phyloP scores from a whole-genome alignment of 2,329 filamentous ascomycete genomes.

The Atkinsonella texensis region DNA sequence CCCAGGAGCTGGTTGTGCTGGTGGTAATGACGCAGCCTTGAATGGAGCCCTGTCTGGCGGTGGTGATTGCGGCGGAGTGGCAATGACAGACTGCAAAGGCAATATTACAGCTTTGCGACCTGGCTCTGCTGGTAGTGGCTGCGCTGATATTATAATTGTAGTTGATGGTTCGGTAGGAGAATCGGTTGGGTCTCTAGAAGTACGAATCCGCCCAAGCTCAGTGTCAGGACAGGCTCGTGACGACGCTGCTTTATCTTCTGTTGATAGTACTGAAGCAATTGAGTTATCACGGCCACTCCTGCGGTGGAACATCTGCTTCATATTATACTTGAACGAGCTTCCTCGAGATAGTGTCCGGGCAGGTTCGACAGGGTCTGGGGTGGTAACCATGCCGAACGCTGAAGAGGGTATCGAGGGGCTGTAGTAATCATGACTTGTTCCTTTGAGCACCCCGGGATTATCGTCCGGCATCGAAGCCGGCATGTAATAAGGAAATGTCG shows the following conservation, averaged over 20 bases:
- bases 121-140: constrained; percentile 4
- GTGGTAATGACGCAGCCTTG: constrained; percentile 17
- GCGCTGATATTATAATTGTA: constrained; percentile 3
- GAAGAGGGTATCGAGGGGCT: constrained; percentile 28
- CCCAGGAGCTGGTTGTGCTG: constrained; percentile 26
- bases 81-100: background rate
- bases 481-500: constrained; percentile 11
- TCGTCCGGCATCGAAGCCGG: constrained; percentile 16
- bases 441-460: constrained; percentile 21
- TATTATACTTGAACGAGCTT: constrained; percentile 23
- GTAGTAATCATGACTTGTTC: constrained; percentile 29
- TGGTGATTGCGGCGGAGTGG: constrained; percentile 3
- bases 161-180: constrained; percentile 19
- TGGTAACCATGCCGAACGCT: constrained; percentile 27
- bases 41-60: constrained; percentile 3
- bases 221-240: background rate
- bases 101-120: constrained; percentile 2
- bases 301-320: constrained; percentile 24
- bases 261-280: constrained; percentile 11
- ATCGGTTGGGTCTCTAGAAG: constrained; percentile 13
- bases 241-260: constrained; percentile 4
- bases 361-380: constrained; percentile 9
- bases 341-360: constrained; percentile 17
- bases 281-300: constrained; percentile 21
- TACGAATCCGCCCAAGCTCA: constrained; percentile 3